Percentiles rank a stretch among this genome's conserved stretches.
phyloP scores from a whole-genome alignment of 2,329 filamentous ascomycete species.

The Dothistroma septosporum region DNA sequence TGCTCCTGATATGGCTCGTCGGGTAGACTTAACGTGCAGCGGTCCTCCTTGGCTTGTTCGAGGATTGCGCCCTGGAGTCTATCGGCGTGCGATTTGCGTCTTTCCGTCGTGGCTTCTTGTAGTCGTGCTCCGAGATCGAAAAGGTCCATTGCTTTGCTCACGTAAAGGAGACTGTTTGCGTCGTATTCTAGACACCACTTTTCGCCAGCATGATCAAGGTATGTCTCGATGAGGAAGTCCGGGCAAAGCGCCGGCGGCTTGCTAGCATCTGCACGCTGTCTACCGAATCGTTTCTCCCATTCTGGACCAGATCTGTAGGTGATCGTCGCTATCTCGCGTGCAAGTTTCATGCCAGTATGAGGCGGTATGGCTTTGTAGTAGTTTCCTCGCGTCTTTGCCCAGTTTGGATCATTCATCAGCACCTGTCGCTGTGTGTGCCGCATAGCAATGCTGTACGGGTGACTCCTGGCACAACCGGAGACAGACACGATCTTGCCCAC shows the following conservation, averaged over 20 bases:
- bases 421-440: conserved; percentile 95
- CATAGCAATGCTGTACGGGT: conserved; percentile 98
- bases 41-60: conserved; percentile 35
- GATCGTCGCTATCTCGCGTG: conserved; percentile 93
- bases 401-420: conserved; percentile 98
- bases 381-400: conserved; percentile 76
- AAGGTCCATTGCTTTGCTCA: conserved; percentile 98
- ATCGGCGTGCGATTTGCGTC: conserved; percentile 59
- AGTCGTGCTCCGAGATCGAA: conserved; percentile 80
- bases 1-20: conserved; percentile 84
- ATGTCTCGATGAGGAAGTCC: conserved; percentile 96
- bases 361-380: conserved; percentile 79
- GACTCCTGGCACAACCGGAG: conserved; percentile 86
- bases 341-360: conserved; percentile 95
- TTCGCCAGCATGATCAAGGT: conserved; percentile 94
- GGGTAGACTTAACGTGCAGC: conserved; percentile 79
- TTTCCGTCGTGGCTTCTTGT: conserved; percentile 58
- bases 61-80: conserved; percentile 47
- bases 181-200: conserved; percentile 98
- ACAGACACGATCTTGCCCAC: conserved; percentile 82
- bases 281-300: conserved; percentile 93
- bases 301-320: conserved; percentile 95
- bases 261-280: conserved; percentile 76
- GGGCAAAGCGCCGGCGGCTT: conserved; percentile 92
- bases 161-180: conserved; percentile 89